Percentiles rank a stretch among this genome's conserved stretches.
phyloP scores from a whole-genome alignment of 1,284 basidiomycete species.

The Malassezia yamatoensis region DNA sequence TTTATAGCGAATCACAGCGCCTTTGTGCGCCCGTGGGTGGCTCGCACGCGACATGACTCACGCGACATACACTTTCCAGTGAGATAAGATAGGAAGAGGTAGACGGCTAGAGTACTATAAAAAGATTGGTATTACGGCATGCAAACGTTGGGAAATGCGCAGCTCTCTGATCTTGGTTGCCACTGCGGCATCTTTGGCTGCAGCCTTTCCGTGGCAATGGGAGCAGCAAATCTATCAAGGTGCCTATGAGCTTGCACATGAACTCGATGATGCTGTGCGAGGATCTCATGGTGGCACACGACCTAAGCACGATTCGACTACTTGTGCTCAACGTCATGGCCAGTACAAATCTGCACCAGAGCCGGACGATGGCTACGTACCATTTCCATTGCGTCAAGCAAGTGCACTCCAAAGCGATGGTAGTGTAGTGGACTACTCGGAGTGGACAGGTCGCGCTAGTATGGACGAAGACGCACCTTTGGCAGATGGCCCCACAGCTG shows the following conservation, averaged over 20 bases:
- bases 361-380: conserved; percentile 3
- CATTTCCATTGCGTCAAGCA: neutral
- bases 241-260: neutral
- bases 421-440: neutral
- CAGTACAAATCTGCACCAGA: neutral
- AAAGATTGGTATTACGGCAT: too few species aligned
- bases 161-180: neutral
- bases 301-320: neutral
- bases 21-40: too few species aligned
- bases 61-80: too few species aligned
- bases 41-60: too few species aligned
- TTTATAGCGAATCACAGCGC: too few species aligned
- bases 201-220: neutral
- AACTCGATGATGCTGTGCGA: neutral
- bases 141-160: too few species aligned
- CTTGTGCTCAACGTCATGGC: conserved; percentile 1
- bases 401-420: neutral
- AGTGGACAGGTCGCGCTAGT: neutral
- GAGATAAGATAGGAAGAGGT: too few species aligned
- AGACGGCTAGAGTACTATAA: too few species aligned
- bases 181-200: neutral
- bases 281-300: neutral
- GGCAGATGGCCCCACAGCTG: conserved; percentile 15
- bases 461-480: neutral
- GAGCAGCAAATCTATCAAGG: neutral